phyloP scores from a whole-genome alignment of 371 early-diverging fungal genomes.

The Circinella umbellata region DNA sequence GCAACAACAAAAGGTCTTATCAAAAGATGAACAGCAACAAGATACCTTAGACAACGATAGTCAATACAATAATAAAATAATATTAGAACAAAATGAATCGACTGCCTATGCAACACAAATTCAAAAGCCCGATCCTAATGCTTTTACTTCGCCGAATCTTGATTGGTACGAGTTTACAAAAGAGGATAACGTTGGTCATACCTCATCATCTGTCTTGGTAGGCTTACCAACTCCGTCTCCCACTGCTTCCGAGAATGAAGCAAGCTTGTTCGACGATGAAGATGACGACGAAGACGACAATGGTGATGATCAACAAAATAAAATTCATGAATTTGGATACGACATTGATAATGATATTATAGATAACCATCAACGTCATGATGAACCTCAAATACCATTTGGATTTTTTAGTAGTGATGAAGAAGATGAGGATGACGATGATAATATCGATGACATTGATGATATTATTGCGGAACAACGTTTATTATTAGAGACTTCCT shows the following conservation, averaged over 20 bases:
- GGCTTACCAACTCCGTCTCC: constrained; percentile 15
- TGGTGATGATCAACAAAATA: not conserved
- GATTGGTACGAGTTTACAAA: constrained; percentile 17
- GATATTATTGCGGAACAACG: no score
- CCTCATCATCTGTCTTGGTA: constrained; percentile 6
- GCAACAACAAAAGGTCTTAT: constrained; percentile 9
- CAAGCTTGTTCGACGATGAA: constrained; percentile 11
- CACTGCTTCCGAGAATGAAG: constrained; percentile 15
- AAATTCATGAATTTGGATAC: not conserved
- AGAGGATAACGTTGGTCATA: constrained; percentile 13
- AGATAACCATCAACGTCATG: no score
- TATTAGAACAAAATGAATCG: not conserved
- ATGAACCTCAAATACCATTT: not conserved
- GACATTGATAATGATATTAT: no score
- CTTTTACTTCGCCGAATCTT: constrained; percentile 7
- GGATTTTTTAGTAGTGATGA: constrained; percentile 1
- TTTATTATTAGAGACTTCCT: not conserved
- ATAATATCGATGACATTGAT: not conserved
- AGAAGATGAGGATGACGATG: constrained; percentile 6
- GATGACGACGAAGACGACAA: not conserved
- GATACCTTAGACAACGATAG: not conserved
- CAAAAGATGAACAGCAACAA: not conserved
- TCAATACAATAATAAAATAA: not conserved
- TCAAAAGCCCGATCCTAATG: not conserved
- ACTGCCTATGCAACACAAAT: not conserved